These are phyloP conservation scores for Colletotrichum orbiculare DNA, from an alignment of 2,329 filamentous ascomycete genomes.

Conservation along the genomic window DNA sequence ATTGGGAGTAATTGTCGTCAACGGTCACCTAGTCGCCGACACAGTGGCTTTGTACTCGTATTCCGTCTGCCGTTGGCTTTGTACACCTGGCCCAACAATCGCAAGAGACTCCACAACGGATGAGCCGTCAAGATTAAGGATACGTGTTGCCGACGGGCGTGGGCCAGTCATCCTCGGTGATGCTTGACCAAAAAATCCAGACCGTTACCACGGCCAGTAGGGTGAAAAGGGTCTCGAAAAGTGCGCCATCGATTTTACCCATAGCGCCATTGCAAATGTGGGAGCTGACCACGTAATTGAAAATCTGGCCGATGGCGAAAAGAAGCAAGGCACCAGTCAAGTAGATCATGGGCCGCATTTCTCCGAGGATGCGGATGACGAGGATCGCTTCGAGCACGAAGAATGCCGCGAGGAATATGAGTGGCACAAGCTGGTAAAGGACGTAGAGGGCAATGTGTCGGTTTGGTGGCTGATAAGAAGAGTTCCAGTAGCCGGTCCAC, in stretches of 20 bases:
- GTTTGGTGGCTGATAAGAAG: conserved; percentile 67
- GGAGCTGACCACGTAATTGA: conserved; percentile 93
- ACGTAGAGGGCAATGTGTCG: conserved; percentile 90
- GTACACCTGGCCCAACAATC: background rate
- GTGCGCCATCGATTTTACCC: conserved; percentile 89
- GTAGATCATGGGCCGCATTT: conserved; percentile 93
- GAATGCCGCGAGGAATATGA: conserved; percentile 90
- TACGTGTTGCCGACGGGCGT: conserved; percentile 60
- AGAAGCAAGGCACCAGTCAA: conserved; percentile 78
- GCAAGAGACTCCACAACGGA: too few species aligned
- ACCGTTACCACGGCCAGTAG: conserved; percentile 83
- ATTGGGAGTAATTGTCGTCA: too few species aligned
- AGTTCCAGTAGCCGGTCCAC: conserved; percentile 84
- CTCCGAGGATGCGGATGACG: conserved; percentile 86
- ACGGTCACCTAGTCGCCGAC: too few species aligned
- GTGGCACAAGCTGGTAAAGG: conserved; percentile 88
- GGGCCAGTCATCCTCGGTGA: conserved; percentile 98
- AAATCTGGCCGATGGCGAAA: conserved; percentile 93
- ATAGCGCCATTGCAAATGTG: conserved; percentile 87
- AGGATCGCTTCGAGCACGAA: conserved; percentile 86
- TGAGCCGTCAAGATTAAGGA: conserved; percentile 36
- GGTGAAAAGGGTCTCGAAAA: conserved; percentile 95
- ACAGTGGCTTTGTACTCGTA: too few species aligned
- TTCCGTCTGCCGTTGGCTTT: too few species aligned
- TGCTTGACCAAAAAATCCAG: conserved; percentile 98